Conservation (phyloP, 768 basidiomycete genomes). For the Tulasnella sp. region DNA sequence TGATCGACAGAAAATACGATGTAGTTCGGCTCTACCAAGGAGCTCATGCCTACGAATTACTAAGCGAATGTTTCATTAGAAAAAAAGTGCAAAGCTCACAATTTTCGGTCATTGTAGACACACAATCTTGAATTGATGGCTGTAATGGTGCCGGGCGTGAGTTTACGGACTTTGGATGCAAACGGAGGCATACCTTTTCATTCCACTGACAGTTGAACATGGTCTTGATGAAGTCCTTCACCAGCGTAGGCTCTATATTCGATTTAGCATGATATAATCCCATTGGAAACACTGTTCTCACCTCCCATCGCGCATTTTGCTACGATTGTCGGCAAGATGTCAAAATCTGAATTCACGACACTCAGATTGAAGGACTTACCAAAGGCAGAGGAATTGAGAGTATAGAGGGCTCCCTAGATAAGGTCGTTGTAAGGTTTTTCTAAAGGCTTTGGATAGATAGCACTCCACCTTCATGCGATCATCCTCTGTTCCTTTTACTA, state of each 20-base stretch:
- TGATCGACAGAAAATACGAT: slow-evolving; percentile 1
- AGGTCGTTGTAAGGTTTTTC: not conserved
- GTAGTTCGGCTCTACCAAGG: slow-evolving; percentile 43
- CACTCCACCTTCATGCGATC: slow-evolving; percentile 59
- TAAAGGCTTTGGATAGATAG: not conserved
- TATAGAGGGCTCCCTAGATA: slow-evolving; percentile 57
- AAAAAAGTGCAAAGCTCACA: slow-evolving; percentile 27
- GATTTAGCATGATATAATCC: slow-evolving; percentile 4
- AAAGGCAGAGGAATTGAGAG: slow-evolving; percentile 50
- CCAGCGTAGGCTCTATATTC: slow-evolving; percentile 47
- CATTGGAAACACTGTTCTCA: slow-evolving; percentile 18
- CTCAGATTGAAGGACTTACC: slow-evolving; percentile 35
- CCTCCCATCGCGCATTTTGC: slow-evolving; percentile 35
- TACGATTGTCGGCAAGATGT: slow-evolving; percentile 15
- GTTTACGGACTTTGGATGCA: too few relatives aligned
- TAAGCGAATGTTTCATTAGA: not conserved
- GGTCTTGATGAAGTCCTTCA: slow-evolving; percentile 42
- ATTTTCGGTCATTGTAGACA: slow-evolving; percentile 50
- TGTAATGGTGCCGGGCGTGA: slow-evolving; percentile 21
- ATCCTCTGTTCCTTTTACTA: slow-evolving; percentile 61
- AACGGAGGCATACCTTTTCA: slow-evolving; percentile 46
- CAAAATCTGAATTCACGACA: not conserved
- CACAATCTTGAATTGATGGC: slow-evolving; percentile 66
- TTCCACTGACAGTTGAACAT: slow-evolving; percentile 68
- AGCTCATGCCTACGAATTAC: slow-evolving; percentile 48